These are phyloP conservation scores for Ascochyta fabae DNA, from an alignment of 2,329 filamentous ascomycete genomes.

Conservation along the genomic window DNA sequence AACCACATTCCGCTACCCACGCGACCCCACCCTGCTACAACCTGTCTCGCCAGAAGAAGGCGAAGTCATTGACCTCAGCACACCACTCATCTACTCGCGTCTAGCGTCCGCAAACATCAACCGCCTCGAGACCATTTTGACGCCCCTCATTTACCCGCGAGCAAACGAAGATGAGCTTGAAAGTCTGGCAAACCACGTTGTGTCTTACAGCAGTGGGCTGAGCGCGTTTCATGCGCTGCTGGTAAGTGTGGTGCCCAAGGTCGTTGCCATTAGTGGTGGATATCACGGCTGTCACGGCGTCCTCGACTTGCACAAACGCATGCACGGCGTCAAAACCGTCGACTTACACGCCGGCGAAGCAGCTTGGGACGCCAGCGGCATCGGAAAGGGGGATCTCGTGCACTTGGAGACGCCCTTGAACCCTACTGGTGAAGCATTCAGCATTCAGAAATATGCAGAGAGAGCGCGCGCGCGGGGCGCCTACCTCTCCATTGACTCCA, in stretches of 20 bases:
- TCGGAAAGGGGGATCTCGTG: constrained; percentile 81
- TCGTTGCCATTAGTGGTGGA: constrained; percentile 80
- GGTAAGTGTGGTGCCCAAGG: constrained; percentile 80
- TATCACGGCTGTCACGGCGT: constrained; percentile 96
- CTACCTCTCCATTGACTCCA: constrained; percentile 83
- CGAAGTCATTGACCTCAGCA: constrained; percentile 35
- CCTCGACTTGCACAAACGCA: constrained; percentile 72
- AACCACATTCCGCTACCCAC: constrained; percentile 85
- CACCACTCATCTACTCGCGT: constrained; percentile 75
- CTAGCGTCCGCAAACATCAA: constrained; percentile 77
- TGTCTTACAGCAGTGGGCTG: constrained; percentile 86
- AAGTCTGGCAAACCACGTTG: constrained; percentile 54
- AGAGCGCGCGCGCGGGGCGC: constrained; percentile 76
- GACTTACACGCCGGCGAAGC: constrained; percentile 61
- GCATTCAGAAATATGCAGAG: constrained; percentile 73
- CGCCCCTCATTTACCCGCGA: constrained; percentile 69
- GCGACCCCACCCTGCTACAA: constrained; percentile 70
- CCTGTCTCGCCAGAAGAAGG: constrained; percentile 58
- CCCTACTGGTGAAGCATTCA: constrained; percentile 80
- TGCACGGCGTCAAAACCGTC: constrained; percentile 76
- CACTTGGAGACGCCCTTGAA: constrained; percentile 95
- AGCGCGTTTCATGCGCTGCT: constrained; percentile 88
- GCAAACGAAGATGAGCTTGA: constrained; percentile 24
- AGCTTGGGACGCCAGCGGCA: constrained; percentile 68
- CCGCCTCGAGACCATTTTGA: constrained; percentile 83